Evolutionary conservation across 2,329 filamentous ascomycete species (phyloP).

Genomic region (Pseudohalonectria lignicola): DNA sequence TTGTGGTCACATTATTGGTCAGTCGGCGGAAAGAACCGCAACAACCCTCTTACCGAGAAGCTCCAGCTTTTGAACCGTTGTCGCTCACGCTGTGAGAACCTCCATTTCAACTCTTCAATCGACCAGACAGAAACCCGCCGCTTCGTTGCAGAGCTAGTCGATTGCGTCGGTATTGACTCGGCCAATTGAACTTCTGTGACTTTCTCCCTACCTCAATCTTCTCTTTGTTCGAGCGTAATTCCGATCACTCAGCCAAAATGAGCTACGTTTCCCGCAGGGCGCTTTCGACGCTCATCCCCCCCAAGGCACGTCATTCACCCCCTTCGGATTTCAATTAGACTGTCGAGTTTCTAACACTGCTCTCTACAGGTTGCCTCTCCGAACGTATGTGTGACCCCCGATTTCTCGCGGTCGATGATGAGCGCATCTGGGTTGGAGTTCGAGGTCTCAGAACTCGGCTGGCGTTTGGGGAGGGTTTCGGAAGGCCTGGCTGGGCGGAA

Average conservation of each 20-base stretch:
- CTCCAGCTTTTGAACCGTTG: neutral
- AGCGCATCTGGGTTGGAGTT: neutral
- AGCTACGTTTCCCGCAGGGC: constrained; percentile 83
- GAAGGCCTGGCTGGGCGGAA: no score
- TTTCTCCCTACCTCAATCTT: constrained; percentile 2
- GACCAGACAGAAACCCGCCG: constrained; percentile 5
- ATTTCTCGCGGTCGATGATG: neutral
- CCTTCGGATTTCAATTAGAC: neutral
- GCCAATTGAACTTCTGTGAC: constrained; percentile 15
- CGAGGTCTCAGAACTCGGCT: no score
- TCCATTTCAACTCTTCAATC: neutral
- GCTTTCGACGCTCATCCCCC: constrained; percentile 97
- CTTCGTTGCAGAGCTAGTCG: constrained; percentile 3
- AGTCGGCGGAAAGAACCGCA: constrained; percentile 20
- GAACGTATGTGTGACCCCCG: constrained; percentile 48
- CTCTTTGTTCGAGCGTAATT: no score
- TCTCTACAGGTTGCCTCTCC: constrained; percentile 66
- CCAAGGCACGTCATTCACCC: constrained; percentile 60
- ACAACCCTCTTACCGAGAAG: constrained; percentile 14
- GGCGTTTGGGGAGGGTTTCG: neutral
- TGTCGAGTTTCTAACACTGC: neutral
- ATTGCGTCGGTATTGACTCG: constrained; percentile 14
- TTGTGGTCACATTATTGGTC: constrained; percentile 11
- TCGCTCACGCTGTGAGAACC: no score
- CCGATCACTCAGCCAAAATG: constrained; percentile 52